Evolutionary conservation across 495 filamentous ascomycete species (phyloP), one percentile per base, ranked within the genome.

Genomic region (Hypoxylon crocopeplum): DNA sequence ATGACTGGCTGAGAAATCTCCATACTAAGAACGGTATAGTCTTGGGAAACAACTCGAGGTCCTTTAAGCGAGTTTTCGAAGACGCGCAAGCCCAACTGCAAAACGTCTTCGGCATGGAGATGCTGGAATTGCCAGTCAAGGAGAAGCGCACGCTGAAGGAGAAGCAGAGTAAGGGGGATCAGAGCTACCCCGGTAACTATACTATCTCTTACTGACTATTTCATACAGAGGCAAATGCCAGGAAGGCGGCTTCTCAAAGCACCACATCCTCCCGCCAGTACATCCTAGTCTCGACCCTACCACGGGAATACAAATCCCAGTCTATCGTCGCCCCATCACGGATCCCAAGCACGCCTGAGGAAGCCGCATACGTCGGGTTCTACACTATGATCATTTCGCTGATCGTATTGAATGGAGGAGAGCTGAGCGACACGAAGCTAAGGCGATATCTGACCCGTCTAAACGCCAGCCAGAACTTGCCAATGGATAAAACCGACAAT

Each of bases 131-230:
- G 48, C 93, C 93, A 0, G 76, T 77, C 16, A 84, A 79, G 64
- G 94, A 98, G 71, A 95, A 93, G 73, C 69, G 96, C 55, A 81
- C 79, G 16, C 85, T 95, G 39, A 88, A 75, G 82, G 76, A 87
- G 84, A 83, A 90, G 86, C 87, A 83, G 54, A 77, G 78, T 68
- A 58, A 75, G 75, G 65, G 68, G 66, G 64, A 29, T 0, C 45
- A 46, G 38, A 7, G 1, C 29, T 49, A 12, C 45, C 48, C 15
- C 17, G 3, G 12, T 34, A 5, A 12, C 12, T 34, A 3, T n/a
- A 42, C 58, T 30, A 13, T 50, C 8, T 44, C 34, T 22, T 57
- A 36, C 62, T 65, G 49, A 72, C 19, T 29, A 44, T 51, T 32
- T 56, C 22, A 37, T 40, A 11, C 40, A 66, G 59, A 69, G 42